phyloP scores from a whole-genome alignment of 768 basidiomycete species.

The Paxillus rubicundulus region DNA sequence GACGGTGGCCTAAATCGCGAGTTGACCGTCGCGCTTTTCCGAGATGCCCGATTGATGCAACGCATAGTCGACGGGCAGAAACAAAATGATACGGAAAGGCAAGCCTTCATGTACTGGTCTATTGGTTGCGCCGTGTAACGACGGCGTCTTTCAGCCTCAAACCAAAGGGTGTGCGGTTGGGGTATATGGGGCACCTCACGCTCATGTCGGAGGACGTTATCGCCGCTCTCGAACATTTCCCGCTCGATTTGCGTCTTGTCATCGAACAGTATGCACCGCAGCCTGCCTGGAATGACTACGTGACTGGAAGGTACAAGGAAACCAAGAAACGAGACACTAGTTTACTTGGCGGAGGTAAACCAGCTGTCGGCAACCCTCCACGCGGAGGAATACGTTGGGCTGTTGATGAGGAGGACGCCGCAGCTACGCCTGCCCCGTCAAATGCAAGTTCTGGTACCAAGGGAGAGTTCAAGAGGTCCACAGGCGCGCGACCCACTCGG shows the following conservation, averaged over 20 bases:
- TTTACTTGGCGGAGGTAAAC: constrained; percentile 85
- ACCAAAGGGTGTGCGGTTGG: constrained; percentile 76
- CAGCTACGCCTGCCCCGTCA: constrained; percentile 20
- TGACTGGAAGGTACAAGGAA: constrained; percentile 80
- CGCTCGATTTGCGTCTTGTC: constrained; percentile 65
- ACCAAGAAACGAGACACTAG: constrained; percentile 79
- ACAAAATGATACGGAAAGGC: constrained; percentile 77
- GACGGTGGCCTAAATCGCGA: constrained; percentile 84
- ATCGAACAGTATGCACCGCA: constrained; percentile 71
- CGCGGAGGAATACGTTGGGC: constrained; percentile 50
- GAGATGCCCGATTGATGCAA: constrained; percentile 80
- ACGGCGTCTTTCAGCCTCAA: constrained; percentile 45
- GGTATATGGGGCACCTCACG: constrained; percentile 96
- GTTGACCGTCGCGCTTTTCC: constrained; percentile 78
- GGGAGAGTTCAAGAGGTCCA: constrained; percentile 60
- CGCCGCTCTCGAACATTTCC: constrained; percentile 84
- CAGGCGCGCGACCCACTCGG: constrained; percentile 40
- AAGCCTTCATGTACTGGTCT: constrained; percentile 17
- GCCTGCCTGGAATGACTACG: constrained; percentile 86
- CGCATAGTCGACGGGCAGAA: constrained; percentile 86
- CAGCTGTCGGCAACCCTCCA: constrained; percentile 44
- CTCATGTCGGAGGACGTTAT: constrained; percentile 95
- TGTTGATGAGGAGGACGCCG: constrained; percentile 63
- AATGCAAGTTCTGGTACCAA: constrained; percentile 32
- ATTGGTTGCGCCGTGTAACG: constrained; percentile 7